A percentile compares a stretch with the other conserved stretches of the same genome.
These are phyloP conservation scores for Tubosaeta sp. DNA, from an alignment of 768 basidiomycete species.

Conservation along the genomic window DNA sequence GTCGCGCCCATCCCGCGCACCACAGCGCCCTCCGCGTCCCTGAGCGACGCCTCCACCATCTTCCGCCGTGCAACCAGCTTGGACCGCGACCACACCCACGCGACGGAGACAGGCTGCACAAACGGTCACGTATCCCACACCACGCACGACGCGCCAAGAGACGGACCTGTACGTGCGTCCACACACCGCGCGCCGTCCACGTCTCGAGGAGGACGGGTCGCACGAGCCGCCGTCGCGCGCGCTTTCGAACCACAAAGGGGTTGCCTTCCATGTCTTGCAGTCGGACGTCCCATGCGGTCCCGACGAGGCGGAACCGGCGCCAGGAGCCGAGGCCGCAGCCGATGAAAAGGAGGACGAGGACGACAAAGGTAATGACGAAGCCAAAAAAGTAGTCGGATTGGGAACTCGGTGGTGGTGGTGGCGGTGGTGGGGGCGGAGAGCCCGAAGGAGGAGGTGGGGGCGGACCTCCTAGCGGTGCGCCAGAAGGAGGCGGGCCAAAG, in stretches of 20 bases:
- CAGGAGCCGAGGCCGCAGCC: conserved; percentile 48
- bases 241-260: conserved; percentile 5
- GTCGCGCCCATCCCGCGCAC: background rate
- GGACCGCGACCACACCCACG: conserved; percentile 17
- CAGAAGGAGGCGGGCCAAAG: background rate
- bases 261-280: conserved; percentile 14
- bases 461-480: no score
- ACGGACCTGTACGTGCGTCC: conserved; percentile 25
- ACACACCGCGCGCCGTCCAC: conserved; percentile 12
- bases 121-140: no score
- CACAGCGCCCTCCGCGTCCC: background rate
- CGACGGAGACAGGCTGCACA: conserved; percentile 21
- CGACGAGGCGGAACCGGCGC: conserved; percentile 29
- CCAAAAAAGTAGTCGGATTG: conserved; percentile 29
- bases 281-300: conserved; percentile 18
- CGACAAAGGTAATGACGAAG: conserved; percentile 31
- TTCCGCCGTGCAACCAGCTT: background rate
- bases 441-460: background rate
- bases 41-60: background rate
- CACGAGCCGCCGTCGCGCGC: conserved; percentile 15
- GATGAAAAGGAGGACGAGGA: conserved; percentile 44
- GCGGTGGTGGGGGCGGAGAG: background rate
- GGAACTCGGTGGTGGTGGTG: background rate
- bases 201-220: conserved; percentile 19
- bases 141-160: background rate